phyloP scores from a whole-genome alignment of 2,329 filamentous ascomycete species.

The Fusarium foetens region DNA sequence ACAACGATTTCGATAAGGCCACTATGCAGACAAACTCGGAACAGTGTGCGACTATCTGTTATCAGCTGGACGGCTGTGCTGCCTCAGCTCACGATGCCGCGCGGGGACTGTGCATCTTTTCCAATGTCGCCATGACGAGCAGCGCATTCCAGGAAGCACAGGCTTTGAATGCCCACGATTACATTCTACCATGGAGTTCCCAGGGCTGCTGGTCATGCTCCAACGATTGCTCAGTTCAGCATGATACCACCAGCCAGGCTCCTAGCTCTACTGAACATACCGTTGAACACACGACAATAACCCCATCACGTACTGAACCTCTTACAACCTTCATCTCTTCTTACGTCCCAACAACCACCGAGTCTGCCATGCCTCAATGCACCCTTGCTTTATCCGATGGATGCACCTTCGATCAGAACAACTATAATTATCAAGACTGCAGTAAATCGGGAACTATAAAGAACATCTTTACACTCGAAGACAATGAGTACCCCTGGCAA shows the following conservation, averaged over 20 bases:
- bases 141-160: background rate
- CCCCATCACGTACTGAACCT: background rate
- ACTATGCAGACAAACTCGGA: conserved; percentile 8
- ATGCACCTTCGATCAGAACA: background rate
- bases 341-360: background rate
- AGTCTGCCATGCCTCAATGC: conserved; percentile 10
- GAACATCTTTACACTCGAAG: background rate
- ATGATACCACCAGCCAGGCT: background rate
- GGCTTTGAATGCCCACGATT: background rate
- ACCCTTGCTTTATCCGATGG: conserved; percentile 21
- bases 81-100: background rate
- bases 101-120: background rate
- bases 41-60: conserved; percentile 6
- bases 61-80: background rate
- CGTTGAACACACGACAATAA: background rate
- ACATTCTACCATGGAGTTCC: conserved; percentile 11
- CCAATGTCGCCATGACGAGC: background rate
- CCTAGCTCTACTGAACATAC: background rate
- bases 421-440: background rate
- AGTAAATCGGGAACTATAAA: background rate
- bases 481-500: conserved; percentile 18
- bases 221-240: background rate
- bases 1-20: background rate
- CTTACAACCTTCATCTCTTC: background rate
- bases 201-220: background rate